These are phyloP conservation scores for Sugiyamaella qingdaonensis DNA, from an alignment of 805 yeast genomes.

Conservation along the genomic window DNA sequence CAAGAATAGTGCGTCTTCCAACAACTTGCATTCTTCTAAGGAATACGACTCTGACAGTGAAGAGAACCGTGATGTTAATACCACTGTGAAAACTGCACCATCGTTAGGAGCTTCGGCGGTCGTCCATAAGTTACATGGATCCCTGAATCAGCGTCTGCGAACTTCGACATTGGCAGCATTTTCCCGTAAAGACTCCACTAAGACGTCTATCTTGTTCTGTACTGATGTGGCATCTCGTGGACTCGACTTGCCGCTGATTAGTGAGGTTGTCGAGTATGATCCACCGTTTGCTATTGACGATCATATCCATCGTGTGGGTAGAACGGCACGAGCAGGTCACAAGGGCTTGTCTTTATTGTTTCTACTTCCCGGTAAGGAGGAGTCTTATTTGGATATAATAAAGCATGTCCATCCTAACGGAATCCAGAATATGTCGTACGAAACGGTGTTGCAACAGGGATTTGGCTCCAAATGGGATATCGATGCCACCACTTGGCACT, in stretches of 20 bases:
- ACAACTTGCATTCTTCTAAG: neutral
- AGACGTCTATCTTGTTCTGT: constrained; percentile 63
- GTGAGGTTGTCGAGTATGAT: constrained; percentile 85
- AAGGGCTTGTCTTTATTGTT: constrained; percentile 74
- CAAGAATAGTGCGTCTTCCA: neutral
- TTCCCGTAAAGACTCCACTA: constrained; percentile 25
- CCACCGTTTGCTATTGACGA: constrained; percentile 94
- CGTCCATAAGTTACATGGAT: constrained; percentile 80
- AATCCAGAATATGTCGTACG: constrained; percentile 46
- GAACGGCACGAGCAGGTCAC: constrained; percentile 97
- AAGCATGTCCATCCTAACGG: constrained; percentile 54
- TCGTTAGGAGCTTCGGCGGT: constrained; percentile 44
- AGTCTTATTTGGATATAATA: constrained; percentile 66
- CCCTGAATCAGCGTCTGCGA: constrained; percentile 78
- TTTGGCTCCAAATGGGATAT: constrained; percentile 69
- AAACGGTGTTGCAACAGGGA: constrained; percentile 29
- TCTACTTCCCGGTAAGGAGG: constrained; percentile 85
- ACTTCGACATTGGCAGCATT: constrained; percentile 69
- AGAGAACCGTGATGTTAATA: constrained; percentile 29
- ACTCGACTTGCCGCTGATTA: constrained; percentile 80
- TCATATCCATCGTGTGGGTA: constrained; percentile 93
- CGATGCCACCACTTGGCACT: constrained; percentile 95
- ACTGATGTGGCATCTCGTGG: constrained; percentile 99
- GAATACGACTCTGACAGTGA: constrained; percentile 31
- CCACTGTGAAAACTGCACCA: constrained; percentile 52